Percentiles rank a stretch among this genome's conserved stretches.
Conservation (phyloP, 2,329 filamentous ascomycete genomes). For the Fusarium brachygibbosum region DNA sequence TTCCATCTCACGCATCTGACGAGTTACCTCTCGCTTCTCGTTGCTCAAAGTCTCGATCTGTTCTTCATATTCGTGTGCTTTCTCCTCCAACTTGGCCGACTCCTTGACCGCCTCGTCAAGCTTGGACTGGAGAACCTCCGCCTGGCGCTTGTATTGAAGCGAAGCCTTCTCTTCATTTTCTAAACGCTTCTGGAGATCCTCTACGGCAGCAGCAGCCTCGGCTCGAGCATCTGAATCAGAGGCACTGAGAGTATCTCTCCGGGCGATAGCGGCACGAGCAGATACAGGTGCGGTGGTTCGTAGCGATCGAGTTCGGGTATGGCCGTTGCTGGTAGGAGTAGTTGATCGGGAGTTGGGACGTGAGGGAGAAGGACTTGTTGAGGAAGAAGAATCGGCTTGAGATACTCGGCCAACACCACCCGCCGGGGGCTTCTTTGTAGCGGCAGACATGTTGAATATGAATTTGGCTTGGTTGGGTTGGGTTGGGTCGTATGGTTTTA, state of each 20-base stretch:
- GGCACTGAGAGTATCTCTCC: constrained; percentile 66
- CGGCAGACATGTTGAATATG: constrained; percentile 61
- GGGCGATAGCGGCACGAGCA: constrained; percentile 77
- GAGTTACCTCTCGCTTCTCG: constrained; percentile 85
- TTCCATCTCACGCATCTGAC: constrained; percentile 91
- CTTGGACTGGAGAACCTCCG: constrained; percentile 84
- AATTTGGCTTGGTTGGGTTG: constrained; percentile 29
- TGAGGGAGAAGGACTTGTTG: constrained; percentile 56
- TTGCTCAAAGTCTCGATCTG: constrained; percentile 84
- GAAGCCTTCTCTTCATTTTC: constrained; percentile 82
- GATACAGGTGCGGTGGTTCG: constrained; percentile 77
- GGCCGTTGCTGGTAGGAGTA: constrained; percentile 54
- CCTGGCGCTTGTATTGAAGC: constrained; percentile 86
- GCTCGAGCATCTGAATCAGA: constrained; percentile 81
- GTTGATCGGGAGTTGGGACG: constrained; percentile 61
- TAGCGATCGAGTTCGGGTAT: constrained; percentile 73
- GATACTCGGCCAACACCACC: constrained; percentile 62
- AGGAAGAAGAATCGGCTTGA: constrained; percentile 55
- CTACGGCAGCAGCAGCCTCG: constrained; percentile 81
- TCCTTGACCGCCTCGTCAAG: constrained; percentile 88
- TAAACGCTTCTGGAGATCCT: constrained; percentile 86
- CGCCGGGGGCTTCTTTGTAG: constrained; percentile 67
- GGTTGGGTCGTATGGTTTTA: constrained; percentile 31
- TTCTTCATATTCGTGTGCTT: constrained; percentile 87
- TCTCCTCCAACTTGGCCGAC: constrained; percentile 89